Evolutionary conservation across 129 eudicot species (phyloP), one percentile per base, ranked within the genome.

Genomic region (Centrapalus pauciflorus): DNA sequence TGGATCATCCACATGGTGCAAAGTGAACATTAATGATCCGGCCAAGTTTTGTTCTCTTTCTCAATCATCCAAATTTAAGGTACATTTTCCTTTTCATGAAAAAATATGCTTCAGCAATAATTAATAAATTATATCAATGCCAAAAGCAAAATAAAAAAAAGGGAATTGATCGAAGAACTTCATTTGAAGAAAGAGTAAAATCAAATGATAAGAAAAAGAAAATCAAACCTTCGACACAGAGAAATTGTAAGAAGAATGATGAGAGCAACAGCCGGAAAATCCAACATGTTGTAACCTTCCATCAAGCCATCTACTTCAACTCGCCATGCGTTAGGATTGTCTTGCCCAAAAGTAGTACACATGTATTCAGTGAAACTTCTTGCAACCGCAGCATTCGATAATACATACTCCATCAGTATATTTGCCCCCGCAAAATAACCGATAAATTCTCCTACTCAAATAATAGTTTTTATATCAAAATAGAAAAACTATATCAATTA

Each of bases 361-460:
- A 88, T 19, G 61, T 88, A 88, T 50, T 84, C 96, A n/a, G 96
- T 88, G 58, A 88, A 88, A 75, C 86, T 84, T 79, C 96, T 84
- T 17, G 96, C 80, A 25, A 88, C 82, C 4, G 91, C 96, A 25
- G 96, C 96, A 77, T 88, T 88, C 4, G 96, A 88, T 24, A 88
- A 64, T 30, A 88, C 96, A 26, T 88, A 88, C 78, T 88, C 96
- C 91, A 88, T 82, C 40, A 88, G 40, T 84, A 88, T 77, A 57
- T 84, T 88, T 48, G 91, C 88, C 6, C 96, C 96, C 29, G 86
- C 91, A 70, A 88, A 77, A 76, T 82, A 88, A 13, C 91, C 96
- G 65, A 84, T 81, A 80, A 88, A 88, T 67, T 88, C 96, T 67
- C 96, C 96, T 88, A 79, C 74, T 64, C 69, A 62, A 43, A 57